Evolutionary conservation across 179 eudicot genomes (phyloP).

Genomic region (Silene coronaria): DNA sequence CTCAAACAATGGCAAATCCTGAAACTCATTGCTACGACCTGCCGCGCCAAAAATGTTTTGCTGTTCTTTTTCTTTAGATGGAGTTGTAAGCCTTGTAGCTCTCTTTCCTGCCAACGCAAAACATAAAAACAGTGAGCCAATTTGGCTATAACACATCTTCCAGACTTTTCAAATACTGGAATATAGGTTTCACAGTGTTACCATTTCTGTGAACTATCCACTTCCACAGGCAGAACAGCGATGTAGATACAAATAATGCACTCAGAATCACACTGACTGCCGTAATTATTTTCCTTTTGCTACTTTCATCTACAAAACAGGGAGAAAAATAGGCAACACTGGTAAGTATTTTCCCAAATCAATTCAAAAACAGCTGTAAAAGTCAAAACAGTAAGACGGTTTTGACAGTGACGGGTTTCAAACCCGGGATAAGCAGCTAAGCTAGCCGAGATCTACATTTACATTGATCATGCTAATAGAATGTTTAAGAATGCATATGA

Average conservation of each 20-base stretch:
- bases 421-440: background rate
- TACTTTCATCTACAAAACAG: background rate
- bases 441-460: background rate
- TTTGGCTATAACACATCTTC: background rate
- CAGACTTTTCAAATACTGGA: background rate
- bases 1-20: slow-evolving; percentile 12
- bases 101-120: background rate
- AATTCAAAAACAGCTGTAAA: too few species aligned
- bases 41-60: background rate
- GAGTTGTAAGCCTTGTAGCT: background rate
- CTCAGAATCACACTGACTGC: background rate
- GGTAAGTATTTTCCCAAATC: background rate
- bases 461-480: too few species aligned
- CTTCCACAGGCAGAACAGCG: background rate
- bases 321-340: background rate
- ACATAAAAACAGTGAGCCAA: background rate
- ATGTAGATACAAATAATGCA: background rate
- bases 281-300: background rate
- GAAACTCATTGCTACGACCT: background rate
- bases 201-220: background rate
- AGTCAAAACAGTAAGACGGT: background rate
- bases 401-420: background rate
- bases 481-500: background rate
- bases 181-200: background rate
- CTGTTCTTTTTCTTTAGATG: background rate